Conservation (phyloP, 768 basidiomycete species). For the Boletus reticulatus region DNA sequence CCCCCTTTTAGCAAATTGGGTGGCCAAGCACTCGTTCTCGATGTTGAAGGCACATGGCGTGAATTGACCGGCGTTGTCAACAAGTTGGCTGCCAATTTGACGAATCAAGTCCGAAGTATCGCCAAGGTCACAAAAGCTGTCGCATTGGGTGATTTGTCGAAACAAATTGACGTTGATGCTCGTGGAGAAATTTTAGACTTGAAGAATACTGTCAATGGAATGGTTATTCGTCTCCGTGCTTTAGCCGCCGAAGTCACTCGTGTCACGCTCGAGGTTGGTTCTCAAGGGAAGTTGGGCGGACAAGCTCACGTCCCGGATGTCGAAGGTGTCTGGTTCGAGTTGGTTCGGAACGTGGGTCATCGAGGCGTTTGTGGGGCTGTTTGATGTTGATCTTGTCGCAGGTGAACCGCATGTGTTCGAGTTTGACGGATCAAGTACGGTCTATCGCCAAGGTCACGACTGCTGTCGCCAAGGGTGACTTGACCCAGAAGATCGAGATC, state of each 20-base stretch:
- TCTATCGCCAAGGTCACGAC: conserved; percentile 85
- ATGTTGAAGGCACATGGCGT: conserved; percentile 90
- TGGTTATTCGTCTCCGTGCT: conserved; percentile 52
- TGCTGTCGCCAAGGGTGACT: conserved; percentile 86
- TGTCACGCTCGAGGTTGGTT: conserved; percentile 83
- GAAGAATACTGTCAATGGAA: conserved; percentile 59
- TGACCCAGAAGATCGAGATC: conserved; percentile 92
- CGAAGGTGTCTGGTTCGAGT: conserved; percentile 87
- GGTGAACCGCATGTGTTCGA: conserved; percentile 82
- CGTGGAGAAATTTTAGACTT: conserved; percentile 87
- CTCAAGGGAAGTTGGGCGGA: conserved; percentile 85
- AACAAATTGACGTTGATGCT: conserved; percentile 90
- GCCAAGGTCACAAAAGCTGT: conserved; percentile 71
- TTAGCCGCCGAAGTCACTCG: conserved; percentile 82
- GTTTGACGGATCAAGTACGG: conserved; percentile 77
- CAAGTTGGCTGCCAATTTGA: conserved; percentile 76
- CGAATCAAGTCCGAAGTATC: conserved; percentile 55
- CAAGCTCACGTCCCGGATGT: conserved; percentile 87
- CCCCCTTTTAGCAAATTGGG: conserved; percentile 59
- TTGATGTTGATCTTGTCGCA: conserved; percentile 22
- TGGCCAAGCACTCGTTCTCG: conserved; percentile 81
- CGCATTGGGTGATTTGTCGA: conserved; percentile 83
- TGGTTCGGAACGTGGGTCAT: conserved; percentile 64
- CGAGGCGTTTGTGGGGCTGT: neutral
- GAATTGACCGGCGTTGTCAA: conserved; percentile 83